Evolutionary conservation across 805 yeast species (phyloP).

Genomic region (Maudiozyma turicensis): DNA sequence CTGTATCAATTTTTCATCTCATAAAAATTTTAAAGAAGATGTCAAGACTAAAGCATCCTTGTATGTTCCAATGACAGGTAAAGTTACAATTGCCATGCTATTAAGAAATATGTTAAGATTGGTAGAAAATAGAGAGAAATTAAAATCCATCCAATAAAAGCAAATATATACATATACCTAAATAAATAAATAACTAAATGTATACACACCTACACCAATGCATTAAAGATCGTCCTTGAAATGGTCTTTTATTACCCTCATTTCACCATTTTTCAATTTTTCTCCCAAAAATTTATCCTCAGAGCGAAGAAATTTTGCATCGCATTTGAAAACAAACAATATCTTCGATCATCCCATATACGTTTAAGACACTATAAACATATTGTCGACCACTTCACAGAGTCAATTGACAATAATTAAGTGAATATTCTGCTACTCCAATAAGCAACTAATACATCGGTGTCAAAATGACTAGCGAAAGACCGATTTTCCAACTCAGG

Average conservation of each 20-base stretch:
- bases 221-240: neutral
- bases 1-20: slow-evolving; percentile 81
- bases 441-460: no score
- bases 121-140: slow-evolving; percentile 47
- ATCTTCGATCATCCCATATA: no score
- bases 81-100: slow-evolving; percentile 92
- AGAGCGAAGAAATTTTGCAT: no score
- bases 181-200: neutral
- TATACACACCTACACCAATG: neutral
- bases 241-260: no score
- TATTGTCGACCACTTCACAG: no score
- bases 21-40: slow-evolving; percentile 74
- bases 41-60: slow-evolving; percentile 81
- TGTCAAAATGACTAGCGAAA: neutral
- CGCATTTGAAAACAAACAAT: no score
- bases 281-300: no score
- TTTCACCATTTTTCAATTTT: no score
- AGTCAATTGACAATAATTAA: no score
- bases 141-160: neutral
- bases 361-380: no score
- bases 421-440: no score
- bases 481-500: slow-evolving; percentile 25
- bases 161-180: neutral
- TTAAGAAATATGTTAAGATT: slow-evolving; percentile 80
- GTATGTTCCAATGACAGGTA: slow-evolving; percentile 92